Percentiles rank a stretch among this genome's conserved stretches.
These are phyloP conservation scores for Hortiboletus flavorubellus DNA, from an alignment of 768 basidiomycete genomes.

Conservation along the genomic window DNA sequence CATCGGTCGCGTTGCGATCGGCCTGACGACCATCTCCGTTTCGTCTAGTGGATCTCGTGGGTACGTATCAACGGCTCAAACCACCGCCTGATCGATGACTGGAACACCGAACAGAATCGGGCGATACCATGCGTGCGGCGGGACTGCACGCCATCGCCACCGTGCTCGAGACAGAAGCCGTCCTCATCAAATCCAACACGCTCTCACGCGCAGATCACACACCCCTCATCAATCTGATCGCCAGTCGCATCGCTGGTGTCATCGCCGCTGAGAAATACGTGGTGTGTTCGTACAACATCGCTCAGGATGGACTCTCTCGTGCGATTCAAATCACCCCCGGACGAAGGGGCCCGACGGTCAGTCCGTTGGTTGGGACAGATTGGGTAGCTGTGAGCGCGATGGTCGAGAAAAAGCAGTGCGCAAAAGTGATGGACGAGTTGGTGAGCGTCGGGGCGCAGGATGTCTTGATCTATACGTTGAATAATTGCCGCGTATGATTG, in stretches of 20 bases:
- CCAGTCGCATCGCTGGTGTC: slow-evolving; percentile 87
- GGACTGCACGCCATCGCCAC: slow-evolving; percentile 93
- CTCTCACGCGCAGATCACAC: slow-evolving; percentile 61
- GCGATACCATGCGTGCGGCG: slow-evolving; percentile 98
- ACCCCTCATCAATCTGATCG: slow-evolving; percentile 73
- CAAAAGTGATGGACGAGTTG: slow-evolving; percentile 86
- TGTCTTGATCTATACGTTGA: slow-evolving; percentile 81
- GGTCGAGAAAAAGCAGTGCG: slow-evolving; percentile 81
- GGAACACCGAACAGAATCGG: slow-evolving; percentile 67
- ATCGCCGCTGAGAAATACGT: slow-evolving; percentile 85
- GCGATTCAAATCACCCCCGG: slow-evolving; percentile 84
- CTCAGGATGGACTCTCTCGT: slow-evolving; percentile 53
- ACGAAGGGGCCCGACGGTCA: slow-evolving; percentile 83
- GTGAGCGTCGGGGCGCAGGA: slow-evolving; percentile 85
- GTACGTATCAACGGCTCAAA: slow-evolving; percentile 60
- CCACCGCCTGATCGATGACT: background rate
- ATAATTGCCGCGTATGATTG: slow-evolving; percentile 84
- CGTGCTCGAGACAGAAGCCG: slow-evolving; percentile 81
- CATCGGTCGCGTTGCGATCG: background rate
- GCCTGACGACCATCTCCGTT: background rate
- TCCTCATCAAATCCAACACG: slow-evolving; percentile 79
- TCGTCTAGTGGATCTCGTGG: slow-evolving; percentile 71
- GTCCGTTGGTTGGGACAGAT: slow-evolving; percentile 71
- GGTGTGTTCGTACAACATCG: slow-evolving; percentile 89
- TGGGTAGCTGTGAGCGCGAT: slow-evolving; percentile 95